These are phyloP conservation scores for Physcomitrellopsis africana DNA, from an alignment of 225 moss, liverwort and hornwort genomes.

Conservation along the genomic window DNA sequence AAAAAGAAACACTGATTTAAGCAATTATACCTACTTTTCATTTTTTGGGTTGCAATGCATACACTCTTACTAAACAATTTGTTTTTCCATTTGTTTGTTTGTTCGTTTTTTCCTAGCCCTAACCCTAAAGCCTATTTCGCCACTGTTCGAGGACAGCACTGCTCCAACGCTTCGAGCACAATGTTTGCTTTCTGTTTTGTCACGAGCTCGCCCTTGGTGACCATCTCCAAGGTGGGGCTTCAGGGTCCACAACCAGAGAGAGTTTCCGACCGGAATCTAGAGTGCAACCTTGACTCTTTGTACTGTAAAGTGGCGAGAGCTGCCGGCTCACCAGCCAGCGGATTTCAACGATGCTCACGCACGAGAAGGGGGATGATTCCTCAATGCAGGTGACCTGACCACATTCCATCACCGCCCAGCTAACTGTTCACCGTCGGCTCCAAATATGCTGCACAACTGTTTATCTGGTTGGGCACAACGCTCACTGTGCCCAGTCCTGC, in stretches of 20 bases:
- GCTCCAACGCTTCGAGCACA: background rate
- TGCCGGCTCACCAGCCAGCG: conserved; percentile 18
- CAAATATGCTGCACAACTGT: background rate
- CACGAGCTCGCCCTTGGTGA: conserved; percentile 25
- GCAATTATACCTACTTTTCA: too few species aligned
- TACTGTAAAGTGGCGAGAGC: background rate
- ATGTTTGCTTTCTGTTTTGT: conserved; percentile 2
- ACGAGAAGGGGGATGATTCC: conserved; percentile 35
- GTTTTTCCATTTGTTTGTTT: too few species aligned
- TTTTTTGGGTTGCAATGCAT: too few species aligned
- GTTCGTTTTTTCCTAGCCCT: background rate
- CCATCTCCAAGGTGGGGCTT: conserved; percentile 14
- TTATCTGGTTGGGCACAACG: too few species aligned
- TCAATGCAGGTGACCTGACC: conserved; percentile 13
- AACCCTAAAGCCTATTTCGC: conserved; percentile 19
- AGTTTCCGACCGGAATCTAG: too few species aligned
- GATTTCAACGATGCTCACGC: conserved; percentile 39
- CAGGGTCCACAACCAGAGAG: background rate
- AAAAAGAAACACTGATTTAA: too few species aligned
- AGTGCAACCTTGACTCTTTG: too few species aligned
- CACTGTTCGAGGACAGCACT: conserved; percentile 6
- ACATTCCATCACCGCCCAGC: conserved; percentile 17
- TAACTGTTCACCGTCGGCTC: conserved; percentile 17
- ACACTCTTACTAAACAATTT: too few species aligned
- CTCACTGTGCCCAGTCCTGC: too few species aligned